Evolutionary conservation across 1,139 yeast species (phyloP), one percentile per base, ranked within the genome.

Genomic region (Pichia sp.): DNA sequence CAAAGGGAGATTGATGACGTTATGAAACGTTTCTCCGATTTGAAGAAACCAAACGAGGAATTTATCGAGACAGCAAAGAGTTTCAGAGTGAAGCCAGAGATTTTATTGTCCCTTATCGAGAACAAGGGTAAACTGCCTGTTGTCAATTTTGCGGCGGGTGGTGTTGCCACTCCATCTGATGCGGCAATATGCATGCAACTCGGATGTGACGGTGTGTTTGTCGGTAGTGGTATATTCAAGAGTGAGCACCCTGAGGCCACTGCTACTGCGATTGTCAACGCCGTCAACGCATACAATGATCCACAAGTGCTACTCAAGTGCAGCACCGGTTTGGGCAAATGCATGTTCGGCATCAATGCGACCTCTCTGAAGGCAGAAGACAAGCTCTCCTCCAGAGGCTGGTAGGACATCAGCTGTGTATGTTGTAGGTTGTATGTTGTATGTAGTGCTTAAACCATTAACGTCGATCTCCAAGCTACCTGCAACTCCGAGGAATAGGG

Each of bases 171-270:
- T 10, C 94, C 94, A 21, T 79, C 91, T 3, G 94, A 84, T 59
- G 94, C 94, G 29, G 94, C 94, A 10, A 64, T 84, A 47, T 78
- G 86, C 61, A 83, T 84, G 94, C 88, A 83, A 60, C 67, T 83
- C 51, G 94, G 94, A n/a, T 81, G 87, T 58, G 94, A 84, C 55
- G 94, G 94, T 46, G 87, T 84, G 27, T 84, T 84, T 55, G 94
- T 84, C 28, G 94, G 94, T n/a, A 78, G 87, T 8, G 94, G 94
- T 31, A 84, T 84, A 48, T 84, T 84, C 72, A 77, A 78, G 58
- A 76, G 85, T 32, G 67, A 71, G 44, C 73, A 83, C 60, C 93
- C 93, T 3, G 85, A 71, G 53, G 72, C 73, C 57, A 69, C 84
- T 52, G 94, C 94, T 30, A 71, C 65, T 51, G 87, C 93, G 19